These are phyloP conservation scores for Mycena vitilis DNA, from an alignment of 768 basidiomycete genomes.

Conservation along the genomic window DNA sequence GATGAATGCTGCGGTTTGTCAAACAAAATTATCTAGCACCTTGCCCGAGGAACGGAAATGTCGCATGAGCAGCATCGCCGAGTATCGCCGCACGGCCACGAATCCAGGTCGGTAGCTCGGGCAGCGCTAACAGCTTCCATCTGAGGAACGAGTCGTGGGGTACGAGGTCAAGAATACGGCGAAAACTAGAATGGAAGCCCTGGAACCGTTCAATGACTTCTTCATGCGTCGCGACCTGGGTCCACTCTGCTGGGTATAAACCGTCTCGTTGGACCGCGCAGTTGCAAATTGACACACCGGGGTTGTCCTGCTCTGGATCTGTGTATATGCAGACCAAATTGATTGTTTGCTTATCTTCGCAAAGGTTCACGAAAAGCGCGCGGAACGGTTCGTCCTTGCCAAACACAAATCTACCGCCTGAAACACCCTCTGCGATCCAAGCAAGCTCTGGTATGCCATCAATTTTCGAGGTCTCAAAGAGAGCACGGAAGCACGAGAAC, in stretches of 20 bases:
- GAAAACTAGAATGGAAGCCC: constrained; percentile 11
- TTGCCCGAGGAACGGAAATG: constrained; percentile 9
- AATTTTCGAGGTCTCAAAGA: constrained; percentile 7
- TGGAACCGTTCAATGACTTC: constrained; percentile 5
- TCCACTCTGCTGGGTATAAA: constrained; percentile 10
- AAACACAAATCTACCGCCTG: constrained; percentile 13
- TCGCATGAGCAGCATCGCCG: constrained; percentile 17
- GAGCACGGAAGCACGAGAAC: constrained; percentile 15
- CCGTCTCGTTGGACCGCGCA: neutral
- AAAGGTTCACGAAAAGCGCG: constrained; percentile 17
- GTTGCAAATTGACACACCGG: neutral
- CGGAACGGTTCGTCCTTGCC: constrained; percentile 19
- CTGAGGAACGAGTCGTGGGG: neutral
- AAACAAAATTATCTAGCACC: neutral
- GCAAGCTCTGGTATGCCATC: constrained; percentile 6
- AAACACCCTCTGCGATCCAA: constrained; percentile 15
- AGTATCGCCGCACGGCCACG: constrained; percentile 11
- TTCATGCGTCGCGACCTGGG: neutral
- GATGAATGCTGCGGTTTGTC: too few relatives aligned
- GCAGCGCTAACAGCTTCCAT: constrained; percentile 18
- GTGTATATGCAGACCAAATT: constrained; percentile 15
- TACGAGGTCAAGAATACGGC: constrained; percentile 4
- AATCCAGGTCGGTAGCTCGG: constrained; percentile 15
- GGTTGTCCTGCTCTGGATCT: constrained; percentile 9
- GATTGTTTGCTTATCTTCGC: neutral